Base-by-base conservation (phyloP, 176 grass and related monocot species). In the Ampelocalamus luodianensis region DNA sequence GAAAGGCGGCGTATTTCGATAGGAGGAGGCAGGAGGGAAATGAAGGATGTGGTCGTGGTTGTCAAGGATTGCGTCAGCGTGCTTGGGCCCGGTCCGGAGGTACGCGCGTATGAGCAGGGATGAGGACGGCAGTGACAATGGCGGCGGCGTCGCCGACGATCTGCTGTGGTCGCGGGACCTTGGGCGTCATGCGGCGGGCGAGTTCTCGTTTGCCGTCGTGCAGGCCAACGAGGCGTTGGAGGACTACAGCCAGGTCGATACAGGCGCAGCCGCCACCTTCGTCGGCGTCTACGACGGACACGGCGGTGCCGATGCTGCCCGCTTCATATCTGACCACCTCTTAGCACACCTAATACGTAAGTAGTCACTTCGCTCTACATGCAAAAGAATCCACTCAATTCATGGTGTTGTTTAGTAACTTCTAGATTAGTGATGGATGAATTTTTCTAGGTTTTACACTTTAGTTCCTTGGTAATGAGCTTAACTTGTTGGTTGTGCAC, bases 221-320 rank as follows among this genome's bases (percentile, higher is more conserved):
- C 93, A 95, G 88, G 93, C 93, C 45, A 95, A 95, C 84, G 93
- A 95, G 83, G 74, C 61, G 63, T 18, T 95, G 60, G 93, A 95
- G 93, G 93, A 95, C 67, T 86, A 95, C 76, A 89, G 90, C 82
- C 93, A 95, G 71, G 90, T 95, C 16, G 93, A 95, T 86, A 92
- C 90, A 1, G 86, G 93, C 23, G 44, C 75, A 3, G 70, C 71
- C 4, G 90, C 88, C 16, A 95, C 90, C 18, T 92, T 95, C 74
- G 76, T 95, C 1, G 93, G 93, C 15, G 90, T 95, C 78, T 95
- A 95, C 82, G 93, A 95, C 68, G 93, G 93, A 7, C 93, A 95
- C 38, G 93, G 93, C 48, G 93, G 93, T 4, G 90, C 93, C 10
- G 93, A 95, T 65, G 93, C 93, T 0, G 42, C 93, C 6, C 86